phyloP scores from a whole-genome alignment of 2,329 filamentous ascomycete species.

The Coniochaeta sp. region DNA sequence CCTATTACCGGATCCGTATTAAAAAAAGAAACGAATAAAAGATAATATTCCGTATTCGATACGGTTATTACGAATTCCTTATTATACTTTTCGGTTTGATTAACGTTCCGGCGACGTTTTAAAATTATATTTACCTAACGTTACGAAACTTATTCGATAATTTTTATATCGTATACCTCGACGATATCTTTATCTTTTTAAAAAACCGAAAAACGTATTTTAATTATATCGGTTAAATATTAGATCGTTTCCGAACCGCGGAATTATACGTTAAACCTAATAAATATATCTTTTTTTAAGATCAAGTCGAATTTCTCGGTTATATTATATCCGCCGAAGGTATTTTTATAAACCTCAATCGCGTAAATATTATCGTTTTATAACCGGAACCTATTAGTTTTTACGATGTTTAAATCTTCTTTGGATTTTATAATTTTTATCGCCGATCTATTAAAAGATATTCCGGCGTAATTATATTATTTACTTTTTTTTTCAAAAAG shows the following conservation, averaged over 20 bases:
- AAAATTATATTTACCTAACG: slow-evolving; percentile 10
- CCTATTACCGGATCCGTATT: too few relatives aligned
- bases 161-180: slow-evolving; percentile 4
- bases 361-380: background rate
- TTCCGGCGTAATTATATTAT: background rate
- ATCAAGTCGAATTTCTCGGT: background rate
- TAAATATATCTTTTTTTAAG: background rate
- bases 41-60: too few relatives aligned
- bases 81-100: slow-evolving; percentile 18
- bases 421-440: background rate
- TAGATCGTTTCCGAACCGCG: too few relatives aligned
- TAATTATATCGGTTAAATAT: too few relatives aligned
- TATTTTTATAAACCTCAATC: background rate
- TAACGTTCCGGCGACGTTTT: slow-evolving; percentile 8
- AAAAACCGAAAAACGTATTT: slow-evolving; percentile 1
- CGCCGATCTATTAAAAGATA: background rate
- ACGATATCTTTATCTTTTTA: slow-evolving; percentile 5
- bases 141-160: background rate
- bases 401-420: background rate
- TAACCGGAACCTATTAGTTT: background rate
- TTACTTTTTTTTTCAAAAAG: background rate
- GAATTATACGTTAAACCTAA: background rate
- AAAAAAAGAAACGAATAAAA: too few relatives aligned
- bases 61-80: slow-evolving; percentile 11
- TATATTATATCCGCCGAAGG: background rate